Conservation (phyloP, 1,284 basidiomycete species). For the Leccinum cinnamomeum region DNA sequence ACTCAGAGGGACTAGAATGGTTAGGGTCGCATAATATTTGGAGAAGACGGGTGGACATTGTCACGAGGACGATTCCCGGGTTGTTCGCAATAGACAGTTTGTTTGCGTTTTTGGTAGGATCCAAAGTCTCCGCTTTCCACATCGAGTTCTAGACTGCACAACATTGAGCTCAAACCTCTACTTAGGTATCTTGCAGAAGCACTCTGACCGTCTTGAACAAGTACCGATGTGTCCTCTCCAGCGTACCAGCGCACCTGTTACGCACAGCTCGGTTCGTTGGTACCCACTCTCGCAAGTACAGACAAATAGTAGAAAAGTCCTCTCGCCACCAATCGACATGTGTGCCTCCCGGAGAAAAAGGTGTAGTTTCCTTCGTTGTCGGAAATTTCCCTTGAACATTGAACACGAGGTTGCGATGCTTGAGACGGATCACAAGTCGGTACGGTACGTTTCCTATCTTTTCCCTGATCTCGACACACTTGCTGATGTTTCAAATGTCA, state of each 20-base stretch:
- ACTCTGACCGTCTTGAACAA: not conserved
- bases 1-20: too few relatives aligned
- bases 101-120: not conserved
- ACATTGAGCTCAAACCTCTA: too few relatives aligned
- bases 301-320: conserved; percentile 13
- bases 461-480: conserved; percentile 1
- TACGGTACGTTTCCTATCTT: conserved; percentile 38
- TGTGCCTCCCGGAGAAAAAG: conserved; percentile 44
- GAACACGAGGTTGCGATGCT: conserved; percentile 75
- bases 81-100: not conserved
- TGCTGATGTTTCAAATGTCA: conserved; percentile 33
- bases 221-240: conserved; percentile 23
- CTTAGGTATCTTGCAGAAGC: too few relatives aligned
- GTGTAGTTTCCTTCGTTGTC: conserved; percentile 65
- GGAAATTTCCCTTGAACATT: conserved; percentile 64
- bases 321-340: conserved; percentile 27
- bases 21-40: too few relatives aligned
- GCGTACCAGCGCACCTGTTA: not conserved
- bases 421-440: conserved; percentile 82
- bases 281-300: conserved; percentile 23
- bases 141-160: not conserved
- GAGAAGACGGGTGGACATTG: too few relatives aligned
- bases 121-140: not conserved
- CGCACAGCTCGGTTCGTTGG: conserved; percentile 12
- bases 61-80: too few relatives aligned